Base-by-base conservation (phyloP, 805 yeast genomes). In the Ogataea angusta region DNA sequence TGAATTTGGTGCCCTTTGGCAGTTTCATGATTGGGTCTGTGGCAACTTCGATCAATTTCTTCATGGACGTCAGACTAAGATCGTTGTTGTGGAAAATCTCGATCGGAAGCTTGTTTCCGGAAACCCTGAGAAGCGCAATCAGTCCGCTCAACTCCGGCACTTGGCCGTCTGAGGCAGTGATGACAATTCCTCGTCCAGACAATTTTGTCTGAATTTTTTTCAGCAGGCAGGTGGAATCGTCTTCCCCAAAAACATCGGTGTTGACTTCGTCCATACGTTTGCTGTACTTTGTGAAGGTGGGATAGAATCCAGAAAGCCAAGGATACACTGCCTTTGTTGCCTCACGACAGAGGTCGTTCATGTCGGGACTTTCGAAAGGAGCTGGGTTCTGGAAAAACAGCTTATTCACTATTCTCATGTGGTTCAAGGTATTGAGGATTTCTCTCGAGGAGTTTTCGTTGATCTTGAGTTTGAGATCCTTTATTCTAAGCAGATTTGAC, bases 151-250 rank as follows among this genome's bases (percentile, higher is more conserved):
- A 50, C 41, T 78, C 83, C 17, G 67, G 62, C 12, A 66, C 62
- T 42, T 73, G 69, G 12, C 57, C 56, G 42, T 77, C 72, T 13
- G 72, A 53, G 1, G 74, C 72, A 2, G 82, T 71, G 4, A 80
- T 55, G 2, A 76, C 83, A 17, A 78, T 71, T 3, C 86, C 86
- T 44, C 59, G 61, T 3, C 79, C 80, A 10, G 60, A 59, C 26
- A 64, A 45, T 24, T 57, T 46, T 5, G 45, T 31, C 28, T 63
- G 62, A 22, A 65, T 40, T 5, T 43, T 49, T 36, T 61, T 61
- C 16, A 65, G 38, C 39, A 59, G 48, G 43, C 68, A 59, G 4
- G 7, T 6, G 12, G 13, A 34, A n/a, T n/a, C 37, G 27, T 5
- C 42, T 37, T 12, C 38, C 14, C 51, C 48, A 22, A 42, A 56